Evolutionary conservation across 2,329 filamentous ascomycete genomes (phyloP), one percentile per base, ranked within the genome.

Genomic region (Cercospora sp.): DNA sequence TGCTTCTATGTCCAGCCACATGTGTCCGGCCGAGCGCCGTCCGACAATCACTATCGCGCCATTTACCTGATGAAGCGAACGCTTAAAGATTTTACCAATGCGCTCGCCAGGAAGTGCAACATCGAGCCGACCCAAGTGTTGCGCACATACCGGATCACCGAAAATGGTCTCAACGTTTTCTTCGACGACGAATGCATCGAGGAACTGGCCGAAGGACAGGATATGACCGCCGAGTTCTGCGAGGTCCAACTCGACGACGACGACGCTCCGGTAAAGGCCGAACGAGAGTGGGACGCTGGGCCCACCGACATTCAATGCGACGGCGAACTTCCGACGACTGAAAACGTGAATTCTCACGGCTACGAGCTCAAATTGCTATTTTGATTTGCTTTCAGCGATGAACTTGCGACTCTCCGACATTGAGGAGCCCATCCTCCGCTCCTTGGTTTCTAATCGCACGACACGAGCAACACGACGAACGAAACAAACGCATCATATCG

Each of bases 121-220:
- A 83, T 98, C 59, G 92, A 97, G 69, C 84, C 91, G 0, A 85
- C 86, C 2, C 88, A 87, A 69, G 87, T 97, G 7, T 82, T 89
- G 1, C 89, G 91, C 39, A 89, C 90, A 1, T 83, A 96, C 4
- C 91, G 89, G 66, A 83, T 93, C 63, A 90, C 92, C 51, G 84
- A 89, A 13, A 89, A 89, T 71, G 93, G 93, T 0, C 81, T 97
- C 1, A 89, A 93, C 75, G 89, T 98, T 65, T 88, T 96, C 76
- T 86, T 98, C 74, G 95, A 98, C 75, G 93, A 98, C 75, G 93
- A 97, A 70, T 90, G 96, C 59, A 87, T 98, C 33, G 87, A 87
- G 55, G 91, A 94, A 78, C 83, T 98, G 63, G 87, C 89, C 1
- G 95, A 99, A 81, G 94, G 93, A 33, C 93, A 98, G 79, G 94